These are phyloP conservation scores for Botrytis squamosa DNA, from an alignment of 2,329 filamentous ascomycete genomes.

Conservation along the genomic window DNA sequence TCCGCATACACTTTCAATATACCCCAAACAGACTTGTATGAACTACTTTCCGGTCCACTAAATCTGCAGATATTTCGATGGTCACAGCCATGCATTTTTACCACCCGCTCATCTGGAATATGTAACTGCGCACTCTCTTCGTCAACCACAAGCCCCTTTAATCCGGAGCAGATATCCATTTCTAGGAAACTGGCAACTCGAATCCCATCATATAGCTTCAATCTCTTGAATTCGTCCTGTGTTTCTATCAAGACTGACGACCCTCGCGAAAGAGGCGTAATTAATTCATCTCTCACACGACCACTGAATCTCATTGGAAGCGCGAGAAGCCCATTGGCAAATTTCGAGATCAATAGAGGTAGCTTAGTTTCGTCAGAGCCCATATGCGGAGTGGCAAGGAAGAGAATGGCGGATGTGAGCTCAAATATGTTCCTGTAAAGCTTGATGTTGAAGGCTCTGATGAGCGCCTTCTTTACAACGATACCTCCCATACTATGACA, in stretches of 20 bases:
- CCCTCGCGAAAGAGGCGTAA: slow-evolving; percentile 19
- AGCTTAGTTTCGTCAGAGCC: slow-evolving; percentile 35
- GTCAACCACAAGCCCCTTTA: slow-evolving; percentile 19
- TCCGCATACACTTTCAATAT: slow-evolving; percentile 11
- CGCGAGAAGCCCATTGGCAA: background rate
- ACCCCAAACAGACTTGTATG: background rate
- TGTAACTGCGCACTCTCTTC: slow-evolving; percentile 12
- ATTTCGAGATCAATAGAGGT: background rate
- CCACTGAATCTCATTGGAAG: background rate
- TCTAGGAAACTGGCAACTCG: background rate
- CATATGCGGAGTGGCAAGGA: slow-evolving; percentile 43
- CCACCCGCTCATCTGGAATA: slow-evolving; percentile 1
- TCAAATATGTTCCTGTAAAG: slow-evolving; percentile 32
- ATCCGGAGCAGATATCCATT: background rate
- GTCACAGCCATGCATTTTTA: slow-evolving; percentile 23
- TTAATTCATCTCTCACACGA: slow-evolving; percentile 21
- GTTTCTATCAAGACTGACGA: slow-evolving; percentile 23
- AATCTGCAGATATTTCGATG: slow-evolving; percentile 28
- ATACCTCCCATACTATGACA: slow-evolving; percentile 34
- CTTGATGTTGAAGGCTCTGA: background rate
- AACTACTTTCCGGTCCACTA: slow-evolving; percentile 1
- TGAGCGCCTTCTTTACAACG: slow-evolving; percentile 28
- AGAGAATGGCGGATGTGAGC: slow-evolving; percentile 39
- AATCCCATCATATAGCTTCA: background rate
- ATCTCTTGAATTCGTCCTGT: slow-evolving; percentile 24